Evolutionary conservation across 176 grass and related monocot genomes (phyloP).

Genomic region (Pontederia crassipes): DNA sequence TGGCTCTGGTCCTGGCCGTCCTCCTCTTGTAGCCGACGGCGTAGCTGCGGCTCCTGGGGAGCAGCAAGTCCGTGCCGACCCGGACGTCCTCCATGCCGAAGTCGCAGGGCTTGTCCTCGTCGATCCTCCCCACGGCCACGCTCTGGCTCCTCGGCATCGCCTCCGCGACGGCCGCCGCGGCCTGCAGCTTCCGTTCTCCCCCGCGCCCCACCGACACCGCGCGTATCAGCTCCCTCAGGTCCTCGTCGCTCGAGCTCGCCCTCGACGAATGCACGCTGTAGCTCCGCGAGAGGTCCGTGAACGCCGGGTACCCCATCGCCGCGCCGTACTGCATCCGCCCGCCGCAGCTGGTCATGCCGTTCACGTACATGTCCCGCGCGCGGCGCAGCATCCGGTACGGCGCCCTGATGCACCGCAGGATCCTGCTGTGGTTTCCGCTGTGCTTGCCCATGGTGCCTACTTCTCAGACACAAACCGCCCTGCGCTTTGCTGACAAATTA

Average conservation of each 20-base stretch:
- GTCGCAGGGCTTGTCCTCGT: constrained; percentile 52
- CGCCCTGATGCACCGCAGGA: constrained; percentile 27
- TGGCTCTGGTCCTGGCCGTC: not conserved
- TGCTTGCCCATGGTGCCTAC: too few species aligned
- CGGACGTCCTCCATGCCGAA: constrained; percentile 24
- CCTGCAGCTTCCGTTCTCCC: not conserved
- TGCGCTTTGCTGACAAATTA: too few species aligned
- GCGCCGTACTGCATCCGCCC: constrained; percentile 25
- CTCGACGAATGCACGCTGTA: constrained; percentile 1
- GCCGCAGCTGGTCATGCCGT: constrained; percentile 40
- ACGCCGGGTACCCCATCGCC: constrained; percentile 34
- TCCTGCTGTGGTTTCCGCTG: not conserved
- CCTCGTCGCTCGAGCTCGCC: constrained; percentile 24
- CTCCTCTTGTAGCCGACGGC: not conserved
- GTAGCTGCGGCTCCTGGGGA: constrained; percentile 33
- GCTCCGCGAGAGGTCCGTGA: not conserved
- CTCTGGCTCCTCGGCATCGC: constrained; percentile 31
- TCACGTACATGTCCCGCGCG: constrained; percentile 54
- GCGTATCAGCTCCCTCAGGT: constrained; percentile 54
- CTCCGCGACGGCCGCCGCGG: not conserved
- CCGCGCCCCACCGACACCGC: constrained; percentile 35
- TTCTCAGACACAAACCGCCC: too few species aligned
- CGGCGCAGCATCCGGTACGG: constrained; percentile 32
- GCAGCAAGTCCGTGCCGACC: constrained; percentile 12
- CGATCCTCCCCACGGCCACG: constrained; percentile 51